Evolutionary conservation across 2,329 filamentous ascomycete genomes (phyloP).

Genomic region (Ophiosphaerella herpotricha): DNA sequence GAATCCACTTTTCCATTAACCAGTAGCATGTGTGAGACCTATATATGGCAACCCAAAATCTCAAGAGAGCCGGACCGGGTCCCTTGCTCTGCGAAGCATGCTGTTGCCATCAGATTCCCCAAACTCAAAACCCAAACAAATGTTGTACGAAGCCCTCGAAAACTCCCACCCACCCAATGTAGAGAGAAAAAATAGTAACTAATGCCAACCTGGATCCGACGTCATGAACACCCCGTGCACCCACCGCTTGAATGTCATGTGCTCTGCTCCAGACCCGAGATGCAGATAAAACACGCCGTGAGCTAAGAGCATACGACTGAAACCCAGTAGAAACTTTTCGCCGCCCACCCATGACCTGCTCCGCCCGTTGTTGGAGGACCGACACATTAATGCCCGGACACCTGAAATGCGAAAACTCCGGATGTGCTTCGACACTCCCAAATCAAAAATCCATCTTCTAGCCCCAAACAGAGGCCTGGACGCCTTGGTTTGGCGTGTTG

Average conservation of each 20-base stretch:
- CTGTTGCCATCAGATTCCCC: conserved; percentile 19
- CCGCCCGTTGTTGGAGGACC: conserved; percentile 44
- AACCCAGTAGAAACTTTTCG: conserved; percentile 40
- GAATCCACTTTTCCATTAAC: conserved; percentile 39
- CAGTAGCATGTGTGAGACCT: conserved; percentile 24
- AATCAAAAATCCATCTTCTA: conserved; percentile 54
- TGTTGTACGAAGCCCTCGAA: conserved; percentile 22
- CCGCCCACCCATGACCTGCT: conserved; percentile 40
- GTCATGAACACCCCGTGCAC: conserved; percentile 36
- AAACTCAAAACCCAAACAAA: conserved; percentile 14
- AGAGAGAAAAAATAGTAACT: conserved; percentile 17
- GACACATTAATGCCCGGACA: conserved; percentile 47
- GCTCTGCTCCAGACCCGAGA: conserved; percentile 33
- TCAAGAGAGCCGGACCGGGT: conserved; percentile 20
- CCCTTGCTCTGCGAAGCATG: conserved; percentile 18
- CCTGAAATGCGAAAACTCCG: conserved; percentile 51
- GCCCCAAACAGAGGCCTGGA: conserved; percentile 94
- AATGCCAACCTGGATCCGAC: conserved; percentile 29
- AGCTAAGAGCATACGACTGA: conserved; percentile 35
- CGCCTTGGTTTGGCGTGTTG: conserved; percentile 69
- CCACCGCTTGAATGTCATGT: conserved; percentile 37
- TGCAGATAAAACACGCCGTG: conserved; percentile 38
- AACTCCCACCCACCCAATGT: conserved; percentile 30
- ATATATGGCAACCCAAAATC: conserved; percentile 26
- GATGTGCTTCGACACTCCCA: conserved; percentile 45